Evolutionary conservation across 2,329 filamentous ascomycete genomes (phyloP).

Genomic region (Aureobasidium sp.): DNA sequence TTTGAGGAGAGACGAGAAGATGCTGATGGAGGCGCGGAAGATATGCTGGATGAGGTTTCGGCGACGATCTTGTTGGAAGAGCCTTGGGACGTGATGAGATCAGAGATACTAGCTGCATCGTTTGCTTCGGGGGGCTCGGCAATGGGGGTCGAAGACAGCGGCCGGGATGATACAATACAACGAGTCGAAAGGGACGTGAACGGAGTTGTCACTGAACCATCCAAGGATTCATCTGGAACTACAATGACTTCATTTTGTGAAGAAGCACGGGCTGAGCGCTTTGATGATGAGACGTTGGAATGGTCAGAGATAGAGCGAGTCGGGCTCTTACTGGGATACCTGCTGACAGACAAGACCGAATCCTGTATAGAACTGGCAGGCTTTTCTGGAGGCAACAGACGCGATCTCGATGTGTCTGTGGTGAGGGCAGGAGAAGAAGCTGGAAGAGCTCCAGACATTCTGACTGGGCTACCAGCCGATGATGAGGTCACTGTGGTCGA

Average conservation of each 20-base stretch:
- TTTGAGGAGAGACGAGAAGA: neutral
- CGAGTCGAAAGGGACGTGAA: neutral
- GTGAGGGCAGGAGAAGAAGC: neutral
- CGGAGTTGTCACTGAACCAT: neutral
- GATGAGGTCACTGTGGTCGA: neutral
- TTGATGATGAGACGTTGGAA: neutral
- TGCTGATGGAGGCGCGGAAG: neutral
- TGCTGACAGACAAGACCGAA: neutral
- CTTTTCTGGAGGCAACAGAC: neutral
- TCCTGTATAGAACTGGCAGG: neutral
- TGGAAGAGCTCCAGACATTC: slow-evolving; percentile 23
- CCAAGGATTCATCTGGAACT: neutral
- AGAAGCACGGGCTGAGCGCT: neutral
- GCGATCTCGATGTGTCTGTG: neutral
- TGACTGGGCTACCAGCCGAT: neutral
- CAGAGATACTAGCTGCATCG: neutral
- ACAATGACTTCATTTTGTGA: neutral
- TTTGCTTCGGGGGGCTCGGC: neutral
- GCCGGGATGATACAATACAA: neutral
- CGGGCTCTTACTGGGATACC: neutral
- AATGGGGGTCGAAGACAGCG: neutral
- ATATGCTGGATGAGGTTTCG: neutral
- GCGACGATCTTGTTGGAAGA: neutral
- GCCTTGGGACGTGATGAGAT: neutral
- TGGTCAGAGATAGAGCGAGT: neutral